These are phyloP conservation scores for Solanum stenotomum DNA, from an alignment of 257 asterid species.

Conservation along the genomic window DNA sequence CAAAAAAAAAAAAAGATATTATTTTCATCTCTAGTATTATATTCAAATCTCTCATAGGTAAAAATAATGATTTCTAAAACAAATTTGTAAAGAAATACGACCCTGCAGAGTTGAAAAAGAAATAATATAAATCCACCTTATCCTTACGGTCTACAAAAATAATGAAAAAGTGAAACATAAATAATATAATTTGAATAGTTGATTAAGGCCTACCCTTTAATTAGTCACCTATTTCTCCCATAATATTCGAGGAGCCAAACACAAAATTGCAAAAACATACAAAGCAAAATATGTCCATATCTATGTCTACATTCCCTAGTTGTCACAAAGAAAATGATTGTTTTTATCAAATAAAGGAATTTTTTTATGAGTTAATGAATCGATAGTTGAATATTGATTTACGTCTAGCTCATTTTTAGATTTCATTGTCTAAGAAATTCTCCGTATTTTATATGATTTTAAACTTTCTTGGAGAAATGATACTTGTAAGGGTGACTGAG, in stretches of 20 bases:
- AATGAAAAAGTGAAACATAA: not conserved
- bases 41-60: too few species aligned
- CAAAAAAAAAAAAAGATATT: too few species aligned
- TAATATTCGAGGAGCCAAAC: not conserved
- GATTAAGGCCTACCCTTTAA: not conserved
- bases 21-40: too few species aligned
- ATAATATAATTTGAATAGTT: not conserved
- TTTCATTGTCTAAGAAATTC: not conserved
- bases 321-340: not conserved
- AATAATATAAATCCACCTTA: not conserved
- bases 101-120: not conserved
- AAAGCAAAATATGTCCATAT: not conserved
- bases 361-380: not conserved
- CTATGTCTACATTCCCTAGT: not conserved
- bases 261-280: not conserved
- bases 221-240: not conserved
- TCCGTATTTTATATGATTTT: not conserved
- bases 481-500: not conserved
- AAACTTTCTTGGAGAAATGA: not conserved
- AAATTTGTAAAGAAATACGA: too few species aligned
- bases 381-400: not conserved
- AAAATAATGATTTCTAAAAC: too few species aligned
- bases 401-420: not conserved
- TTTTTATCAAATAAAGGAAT: not conserved
- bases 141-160: not conserved